Evolutionary conservation across 805 yeast genomes (phyloP).

Genomic region (Starmerella vitae): DNA sequence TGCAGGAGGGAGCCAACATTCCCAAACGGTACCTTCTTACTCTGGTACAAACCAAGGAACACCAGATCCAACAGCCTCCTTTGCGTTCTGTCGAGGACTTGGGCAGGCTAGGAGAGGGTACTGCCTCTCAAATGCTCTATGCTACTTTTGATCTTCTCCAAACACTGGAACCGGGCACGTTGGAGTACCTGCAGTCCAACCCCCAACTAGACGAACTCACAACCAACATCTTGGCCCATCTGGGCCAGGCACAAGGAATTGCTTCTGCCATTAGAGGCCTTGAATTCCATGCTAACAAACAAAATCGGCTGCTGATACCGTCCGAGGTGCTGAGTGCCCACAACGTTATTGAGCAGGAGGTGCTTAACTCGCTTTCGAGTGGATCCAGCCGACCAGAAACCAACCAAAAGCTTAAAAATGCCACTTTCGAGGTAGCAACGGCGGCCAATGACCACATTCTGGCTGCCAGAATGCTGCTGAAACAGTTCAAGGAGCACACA

Average conservation of each 20-base stretch:
- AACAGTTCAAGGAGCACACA: conserved; percentile 31
- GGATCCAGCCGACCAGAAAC: conserved; percentile 13
- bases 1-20: conserved; percentile 36
- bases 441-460: conserved; percentile 69
- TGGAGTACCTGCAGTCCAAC: conserved; percentile 36
- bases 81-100: conserved; percentile 42
- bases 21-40: conserved; percentile 45
- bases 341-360: conserved; percentile 49
- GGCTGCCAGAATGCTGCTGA: conserved; percentile 47
- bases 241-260: conserved; percentile 70
- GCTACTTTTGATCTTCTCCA: conserved; percentile 29
- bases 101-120: conserved; percentile 70
- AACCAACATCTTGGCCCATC: conserved; percentile 58
- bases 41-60: conserved; percentile 44
- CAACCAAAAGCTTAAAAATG: conserved; percentile 30
- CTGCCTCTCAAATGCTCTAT: conserved; percentile 60
- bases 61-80: conserved; percentile 37
- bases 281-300: conserved; percentile 40
- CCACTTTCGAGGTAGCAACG: conserved; percentile 56
- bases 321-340: conserved; percentile 41
- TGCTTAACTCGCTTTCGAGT: conserved; percentile 34
- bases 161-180: conserved; percentile 47
- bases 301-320: conserved; percentile 48
- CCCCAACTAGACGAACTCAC: conserved; percentile 33
- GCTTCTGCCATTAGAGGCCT: conserved; percentile 51